These are phyloP conservation scores for Yarrowia sp. DNA, from an alignment of 805 yeast species.

Conservation along the genomic window DNA sequence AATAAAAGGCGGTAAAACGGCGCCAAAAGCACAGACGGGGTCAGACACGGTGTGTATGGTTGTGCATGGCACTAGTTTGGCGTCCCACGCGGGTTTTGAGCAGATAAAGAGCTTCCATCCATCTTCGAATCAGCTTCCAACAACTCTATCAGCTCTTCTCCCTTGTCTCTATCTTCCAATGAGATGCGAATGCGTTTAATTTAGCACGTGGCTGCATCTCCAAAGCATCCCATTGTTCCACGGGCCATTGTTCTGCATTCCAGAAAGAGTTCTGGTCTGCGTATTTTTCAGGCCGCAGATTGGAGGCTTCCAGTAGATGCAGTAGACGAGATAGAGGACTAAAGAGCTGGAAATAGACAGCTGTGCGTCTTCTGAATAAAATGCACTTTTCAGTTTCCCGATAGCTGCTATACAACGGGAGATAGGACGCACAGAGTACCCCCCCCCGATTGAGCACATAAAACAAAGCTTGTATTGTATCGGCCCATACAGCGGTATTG, in stretches of 20 bases:
- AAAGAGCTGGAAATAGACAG: too few relatives aligned
- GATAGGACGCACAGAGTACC: too few relatives aligned
- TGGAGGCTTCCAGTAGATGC: too few relatives aligned
- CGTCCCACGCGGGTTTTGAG: too few relatives aligned
- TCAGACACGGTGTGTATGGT: too few relatives aligned
- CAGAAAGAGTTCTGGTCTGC: background rate
- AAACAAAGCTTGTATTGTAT: background rate
- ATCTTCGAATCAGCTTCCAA: slow-evolving; percentile 1
- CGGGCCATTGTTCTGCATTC: slow-evolving; percentile 8
- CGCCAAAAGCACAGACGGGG: too few relatives aligned
- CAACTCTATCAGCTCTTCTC: background rate
- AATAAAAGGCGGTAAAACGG: too few relatives aligned
- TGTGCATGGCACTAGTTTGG: too few relatives aligned
- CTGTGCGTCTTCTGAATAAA: too few relatives aligned
- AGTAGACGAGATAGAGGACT: too few relatives aligned
- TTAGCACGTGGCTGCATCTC: slow-evolving; percentile 8
- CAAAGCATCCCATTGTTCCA: background rate
- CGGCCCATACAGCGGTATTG: background rate
- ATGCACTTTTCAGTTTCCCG: too few relatives aligned
- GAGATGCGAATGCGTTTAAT: background rate
- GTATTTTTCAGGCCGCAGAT: background rate
- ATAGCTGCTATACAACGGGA: too few relatives aligned
- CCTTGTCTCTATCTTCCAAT: slow-evolving; percentile 6
- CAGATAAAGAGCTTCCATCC: background rate
- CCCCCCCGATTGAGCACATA: background rate